Percentiles rank a stretch among this genome's conserved stretches.
Conservation (phyloP, 1,139 yeast genomes). For the Lodderomyces metapsilosis region DNA sequence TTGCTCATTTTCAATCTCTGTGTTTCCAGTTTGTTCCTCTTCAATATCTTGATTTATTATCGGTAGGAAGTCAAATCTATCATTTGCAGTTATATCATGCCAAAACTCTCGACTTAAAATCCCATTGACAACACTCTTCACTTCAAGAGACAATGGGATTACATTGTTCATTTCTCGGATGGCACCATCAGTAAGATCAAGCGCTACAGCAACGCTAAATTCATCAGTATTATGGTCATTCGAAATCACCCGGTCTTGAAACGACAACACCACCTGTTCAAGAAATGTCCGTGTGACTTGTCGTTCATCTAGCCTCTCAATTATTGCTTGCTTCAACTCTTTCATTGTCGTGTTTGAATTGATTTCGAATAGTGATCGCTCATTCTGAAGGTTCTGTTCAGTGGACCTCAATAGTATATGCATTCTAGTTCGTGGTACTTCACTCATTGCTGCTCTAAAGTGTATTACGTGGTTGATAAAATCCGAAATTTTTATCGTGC, state of each 20-base stretch:
- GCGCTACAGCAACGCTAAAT: conserved; percentile 13
- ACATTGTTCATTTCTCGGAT: conserved; percentile 14
- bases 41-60: conserved; percentile 1
- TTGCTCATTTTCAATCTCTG: background rate
- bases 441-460: background rate
- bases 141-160: conserved; percentile 14
- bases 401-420: conserved; percentile 17
- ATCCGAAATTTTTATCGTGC: too few relatives aligned
- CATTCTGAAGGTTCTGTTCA: conserved; percentile 21
- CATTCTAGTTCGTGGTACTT: conserved; percentile 6
- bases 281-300: conserved; percentile 29
- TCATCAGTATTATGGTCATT: conserved; percentile 13
- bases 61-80: conserved; percentile 22
- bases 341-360: conserved; percentile 20
- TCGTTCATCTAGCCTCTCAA: conserved; percentile 23
- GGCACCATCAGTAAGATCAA: conserved; percentile 15
- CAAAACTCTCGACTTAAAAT: conserved; percentile 28
- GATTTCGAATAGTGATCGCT: conserved; percentile 25
- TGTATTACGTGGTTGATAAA: background rate
- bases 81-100: conserved; percentile 25
- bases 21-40: too few relatives aligned
- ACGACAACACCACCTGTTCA: conserved; percentile 25
- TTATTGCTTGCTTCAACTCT: conserved; percentile 23
- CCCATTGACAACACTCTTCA: conserved; percentile 20
- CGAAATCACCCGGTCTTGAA: conserved; percentile 13